These are phyloP conservation scores for Aspergillus eucalypticola DNA, from an alignment of 2,329 filamentous ascomycete species.

Conservation along the genomic window DNA sequence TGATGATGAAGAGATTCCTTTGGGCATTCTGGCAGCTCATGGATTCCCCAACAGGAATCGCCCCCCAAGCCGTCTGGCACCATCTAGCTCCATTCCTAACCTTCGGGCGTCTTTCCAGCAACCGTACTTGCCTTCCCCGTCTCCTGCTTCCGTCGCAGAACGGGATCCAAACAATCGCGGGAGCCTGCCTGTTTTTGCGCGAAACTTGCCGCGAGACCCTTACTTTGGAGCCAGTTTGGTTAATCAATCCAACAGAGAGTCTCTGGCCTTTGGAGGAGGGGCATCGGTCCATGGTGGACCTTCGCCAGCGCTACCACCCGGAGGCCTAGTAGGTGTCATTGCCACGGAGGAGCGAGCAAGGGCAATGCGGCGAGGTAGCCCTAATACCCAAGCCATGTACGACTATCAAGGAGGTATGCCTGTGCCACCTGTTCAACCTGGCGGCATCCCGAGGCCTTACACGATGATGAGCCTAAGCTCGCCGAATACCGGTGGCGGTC, in stretches of 20 bases:
- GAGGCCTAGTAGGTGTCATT: constrained; percentile 84
- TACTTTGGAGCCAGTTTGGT: constrained; percentile 79
- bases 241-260: constrained; percentile 71
- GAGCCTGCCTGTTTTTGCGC: constrained; percentile 76
- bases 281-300: constrained; percentile 43
- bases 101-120: constrained; percentile 59
- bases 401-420: constrained; percentile 36
- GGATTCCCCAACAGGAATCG: constrained; percentile 80
- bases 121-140: constrained; percentile 52
- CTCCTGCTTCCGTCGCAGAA: constrained; percentile 58
- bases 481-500: constrained; percentile 21
- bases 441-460: constrained; percentile 39
- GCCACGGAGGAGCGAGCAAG: constrained; percentile 78
- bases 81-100: constrained; percentile 70
- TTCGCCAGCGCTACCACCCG: constrained; percentile 59
- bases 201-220: constrained; percentile 78
- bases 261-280: constrained; percentile 68
- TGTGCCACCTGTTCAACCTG: constrained; percentile 26
- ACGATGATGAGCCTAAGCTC: constrained; percentile 36
- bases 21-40: constrained; percentile 84
- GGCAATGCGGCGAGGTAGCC: constrained; percentile 76
- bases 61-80: constrained; percentile 67
- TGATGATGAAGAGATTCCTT: constrained; percentile 83
- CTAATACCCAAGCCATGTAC: constrained; percentile 61
- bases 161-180: constrained; percentile 45